phyloP scores from a whole-genome alignment of 257 asterid genomes.

The Solanum medicagineum region DNA sequence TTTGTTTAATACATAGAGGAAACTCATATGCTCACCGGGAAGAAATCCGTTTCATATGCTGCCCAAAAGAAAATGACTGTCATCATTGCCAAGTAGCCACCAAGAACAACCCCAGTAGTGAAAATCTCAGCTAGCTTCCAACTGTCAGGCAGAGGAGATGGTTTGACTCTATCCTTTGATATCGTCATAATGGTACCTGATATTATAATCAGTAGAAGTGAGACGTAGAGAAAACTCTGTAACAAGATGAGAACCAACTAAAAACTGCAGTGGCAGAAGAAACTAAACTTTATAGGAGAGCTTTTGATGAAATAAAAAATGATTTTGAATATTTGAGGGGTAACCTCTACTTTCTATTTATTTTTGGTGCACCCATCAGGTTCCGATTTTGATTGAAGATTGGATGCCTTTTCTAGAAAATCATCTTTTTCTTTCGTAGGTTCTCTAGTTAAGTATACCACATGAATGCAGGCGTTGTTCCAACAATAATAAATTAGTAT shows the following conservation, averaged over 20 bases:
- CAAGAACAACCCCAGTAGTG: conserved; percentile 82
- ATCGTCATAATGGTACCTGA: conserved; percentile 98
- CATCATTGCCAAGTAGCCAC: conserved; percentile 94
- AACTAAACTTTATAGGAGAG: background rate
- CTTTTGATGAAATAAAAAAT: background rate
- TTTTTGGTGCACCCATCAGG: background rate
- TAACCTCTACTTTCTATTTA: background rate
- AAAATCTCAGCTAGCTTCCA: conserved; percentile 95
- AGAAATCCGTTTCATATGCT: conserved; percentile 77
- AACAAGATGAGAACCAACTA: background rate
- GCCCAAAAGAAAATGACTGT: conserved; percentile 98
- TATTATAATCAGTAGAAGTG: background rate
- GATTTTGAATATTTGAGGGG: background rate
- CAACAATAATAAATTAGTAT: background rate
- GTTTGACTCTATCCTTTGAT: conserved; percentile 92
- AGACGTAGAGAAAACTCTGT: background rate
- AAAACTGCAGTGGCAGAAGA: background rate
- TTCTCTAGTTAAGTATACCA: background rate
- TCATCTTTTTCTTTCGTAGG: background rate
- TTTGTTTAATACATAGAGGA: background rate
- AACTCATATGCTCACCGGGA: conserved; percentile 46
- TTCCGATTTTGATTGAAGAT: background rate
- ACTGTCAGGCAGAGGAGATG: conserved; percentile 97
- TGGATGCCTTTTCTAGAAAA: background rate
- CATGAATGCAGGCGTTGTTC: background rate